Base-by-base conservation (phyloP, 108 stramenopile species). In the Cyclotella sp. region DNA sequence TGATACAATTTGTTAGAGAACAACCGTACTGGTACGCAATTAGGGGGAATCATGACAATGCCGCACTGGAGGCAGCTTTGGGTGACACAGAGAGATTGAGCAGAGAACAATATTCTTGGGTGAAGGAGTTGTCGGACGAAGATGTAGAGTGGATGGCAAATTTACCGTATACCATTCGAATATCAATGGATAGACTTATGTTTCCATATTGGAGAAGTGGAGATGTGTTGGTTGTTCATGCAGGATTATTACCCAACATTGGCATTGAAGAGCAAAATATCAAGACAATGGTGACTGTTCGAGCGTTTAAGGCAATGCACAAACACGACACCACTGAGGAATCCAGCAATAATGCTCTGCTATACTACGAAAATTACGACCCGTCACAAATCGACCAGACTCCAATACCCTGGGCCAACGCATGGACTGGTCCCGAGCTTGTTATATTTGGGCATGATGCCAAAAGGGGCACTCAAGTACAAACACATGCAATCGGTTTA, bases 391-490 rank as follows among this genome's bases (percentile, higher is more conserved):
- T 27, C 12, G 62, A 21, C 54, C 40, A 11, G 24, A 21, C 13
- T 30, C 52, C 24, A 58, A 29, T 52, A n/a, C 63, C 86, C 16
- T 90, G 89, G 89, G 89, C 89, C 18, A 74, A 55, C n/a, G 77
- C 73, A 18, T 92, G 91, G 91, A 65, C 71, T 10, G 91, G 91
- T 27, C 87, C 88, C 0, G 69, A 89, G 41, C 78, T 61, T 26
- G 90, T 96, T 0, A 87, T 94, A 46, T 97, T 97, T 84, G 97
- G 97, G 9, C 97, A 97, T 76, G 96, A 97, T 78, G 97, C 97
- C 39, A 75, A 74, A 60, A 73, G 96, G 39, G 95, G 95, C 43
- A 65, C 96, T 29, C 95, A 96, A 63, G 18, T 22, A 28, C 73
- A 80, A 29, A 46, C 57, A 45, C 79, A 87, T 69, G 95, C 95